These are phyloP conservation scores for Iris pallida DNA, from an alignment of 116 monocot genomes.

Conservation along the genomic window DNA sequence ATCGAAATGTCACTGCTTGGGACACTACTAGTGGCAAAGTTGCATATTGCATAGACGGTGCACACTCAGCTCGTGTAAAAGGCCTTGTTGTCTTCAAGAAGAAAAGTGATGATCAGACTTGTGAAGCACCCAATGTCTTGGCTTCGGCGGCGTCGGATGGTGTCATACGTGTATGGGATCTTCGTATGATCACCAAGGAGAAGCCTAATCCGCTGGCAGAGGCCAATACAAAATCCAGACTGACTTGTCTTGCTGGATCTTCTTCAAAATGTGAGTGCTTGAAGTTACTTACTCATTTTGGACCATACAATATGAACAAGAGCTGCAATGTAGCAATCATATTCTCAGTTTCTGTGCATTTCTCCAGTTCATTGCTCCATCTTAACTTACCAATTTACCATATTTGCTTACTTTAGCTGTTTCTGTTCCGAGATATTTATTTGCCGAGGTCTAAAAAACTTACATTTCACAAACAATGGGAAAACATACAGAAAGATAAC, in stretches of 20 bases:
- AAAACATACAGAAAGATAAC: too few species aligned
- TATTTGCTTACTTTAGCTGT: too few species aligned
- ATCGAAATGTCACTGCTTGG: slow-evolving; percentile 68
- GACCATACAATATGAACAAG: too few species aligned
- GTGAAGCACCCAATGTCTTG: slow-evolving; percentile 40
- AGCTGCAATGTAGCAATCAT: too few species aligned
- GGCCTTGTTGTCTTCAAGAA: slow-evolving; percentile 69
- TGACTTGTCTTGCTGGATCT: slow-evolving; percentile 87
- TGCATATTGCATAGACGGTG: slow-evolving; percentile 58
- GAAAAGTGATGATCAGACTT: slow-evolving; percentile 19
- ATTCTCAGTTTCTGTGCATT: too few species aligned
- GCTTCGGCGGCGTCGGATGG: slow-evolving; percentile 94
- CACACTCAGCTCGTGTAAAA: slow-evolving; percentile 79
- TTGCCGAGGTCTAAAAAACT: too few species aligned
- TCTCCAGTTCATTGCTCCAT: too few species aligned
- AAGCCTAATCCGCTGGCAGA: slow-evolving; percentile 59
- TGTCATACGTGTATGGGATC: slow-evolving; percentile 76
- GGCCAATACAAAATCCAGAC: slow-evolving; percentile 71
- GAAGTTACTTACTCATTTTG: too few species aligned
- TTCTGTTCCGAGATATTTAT: too few species aligned
- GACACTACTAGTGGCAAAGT: slow-evolving; percentile 70
- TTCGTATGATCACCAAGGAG: slow-evolving; percentile 45
- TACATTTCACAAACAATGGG: too few species aligned
- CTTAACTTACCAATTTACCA: too few species aligned
- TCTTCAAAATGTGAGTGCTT: slow-evolving; percentile 65